These are phyloP conservation scores for Zygosaccharomyces gambellarensis DNA, from an alignment of 805 yeast genomes.

Conservation along the genomic window DNA sequence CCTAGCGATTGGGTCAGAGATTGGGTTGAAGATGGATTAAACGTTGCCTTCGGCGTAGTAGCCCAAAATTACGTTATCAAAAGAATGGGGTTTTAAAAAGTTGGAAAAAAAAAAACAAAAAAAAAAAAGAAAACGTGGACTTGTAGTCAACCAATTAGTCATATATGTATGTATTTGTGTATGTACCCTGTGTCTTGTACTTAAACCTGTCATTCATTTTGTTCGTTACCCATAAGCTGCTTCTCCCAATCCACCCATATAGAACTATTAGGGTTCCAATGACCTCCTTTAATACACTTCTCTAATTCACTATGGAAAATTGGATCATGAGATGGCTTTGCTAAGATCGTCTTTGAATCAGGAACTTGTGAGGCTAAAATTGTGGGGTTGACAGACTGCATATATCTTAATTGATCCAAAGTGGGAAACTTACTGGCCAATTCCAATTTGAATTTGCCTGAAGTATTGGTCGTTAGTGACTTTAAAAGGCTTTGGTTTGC, in stretches of 20 bases:
- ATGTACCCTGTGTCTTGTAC: conserved; percentile 4
- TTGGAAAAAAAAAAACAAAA: not conserved
- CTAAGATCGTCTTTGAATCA: conserved; percentile 14
- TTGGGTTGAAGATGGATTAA: conserved; percentile 77
- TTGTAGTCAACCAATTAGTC: not conserved
- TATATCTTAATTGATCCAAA: conserved; percentile 28
- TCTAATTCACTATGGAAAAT: conserved; percentile 23
- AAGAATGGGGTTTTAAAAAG: conserved; percentile 50
- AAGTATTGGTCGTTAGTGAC: conserved; percentile 15
- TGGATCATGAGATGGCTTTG: conserved; percentile 13
- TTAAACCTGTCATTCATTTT: not conserved
- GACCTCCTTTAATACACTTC: conserved; percentile 17
- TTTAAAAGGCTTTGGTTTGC: conserved; percentile 19
- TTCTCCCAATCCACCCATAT: conserved; percentile 38
- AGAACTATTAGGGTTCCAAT: conserved; percentile 24
- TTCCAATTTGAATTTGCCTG: conserved; percentile 20
- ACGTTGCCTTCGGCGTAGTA: conserved; percentile 72
- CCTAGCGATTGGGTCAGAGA: conserved; percentile 79
- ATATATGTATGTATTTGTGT: not conserved
- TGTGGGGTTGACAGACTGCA: conserved; percentile 17
- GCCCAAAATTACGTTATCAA: conserved; percentile 89
- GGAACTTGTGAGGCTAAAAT: conserved; percentile 20
- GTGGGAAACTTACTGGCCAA: conserved; percentile 28
- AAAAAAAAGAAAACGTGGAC: not conserved
- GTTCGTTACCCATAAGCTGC: conserved; percentile 25